These are phyloP conservation scores for Aspergillus calidoustus DNA, from an alignment of 2,329 filamentous ascomycete genomes.

Conservation along the genomic window DNA sequence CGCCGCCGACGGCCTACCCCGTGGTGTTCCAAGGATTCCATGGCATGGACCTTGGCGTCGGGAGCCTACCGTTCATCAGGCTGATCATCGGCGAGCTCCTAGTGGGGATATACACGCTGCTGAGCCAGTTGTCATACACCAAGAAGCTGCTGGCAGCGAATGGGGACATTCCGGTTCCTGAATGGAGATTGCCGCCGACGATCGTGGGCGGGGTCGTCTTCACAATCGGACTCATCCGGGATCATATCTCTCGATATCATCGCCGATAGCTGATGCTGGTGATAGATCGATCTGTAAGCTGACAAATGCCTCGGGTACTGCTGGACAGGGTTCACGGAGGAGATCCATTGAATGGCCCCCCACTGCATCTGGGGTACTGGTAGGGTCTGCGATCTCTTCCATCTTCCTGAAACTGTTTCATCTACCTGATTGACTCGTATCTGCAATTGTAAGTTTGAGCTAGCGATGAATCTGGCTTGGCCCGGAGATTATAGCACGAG, in stretches of 20 bases:
- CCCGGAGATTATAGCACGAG: conserved; percentile 1
- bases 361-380: conserved; percentile 37
- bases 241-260: not conserved
- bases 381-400: conserved; percentile 38
- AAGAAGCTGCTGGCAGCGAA: conserved; percentile 35
- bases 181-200: conserved; percentile 39
- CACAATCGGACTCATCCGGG: conserved; percentile 42
- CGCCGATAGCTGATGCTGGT: not conserved
- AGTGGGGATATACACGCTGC: conserved; percentile 33
- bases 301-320: conserved; percentile 30
- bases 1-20: conserved; percentile 34
- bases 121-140: conserved; percentile 31
- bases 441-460: conserved; percentile 40
- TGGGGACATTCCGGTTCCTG: conserved; percentile 35
- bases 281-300: not conserved
- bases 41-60: conserved; percentile 12
- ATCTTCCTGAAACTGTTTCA: conserved; percentile 43
- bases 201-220: conserved; percentile 40
- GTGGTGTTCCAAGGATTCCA: conserved; percentile 25
- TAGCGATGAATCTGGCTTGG: conserved; percentile 6
- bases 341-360: conserved; percentile 42
- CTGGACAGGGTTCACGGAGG: conserved; percentile 39
- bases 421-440: conserved; percentile 47
- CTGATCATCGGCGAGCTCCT: conserved; percentile 38
- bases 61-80: conserved; percentile 23